A percentile compares a stretch with the other conserved stretches of the same genome.
Conservation (phyloP, 352 stramenopile species). For the Thraustochytrium sp. region DNA sequence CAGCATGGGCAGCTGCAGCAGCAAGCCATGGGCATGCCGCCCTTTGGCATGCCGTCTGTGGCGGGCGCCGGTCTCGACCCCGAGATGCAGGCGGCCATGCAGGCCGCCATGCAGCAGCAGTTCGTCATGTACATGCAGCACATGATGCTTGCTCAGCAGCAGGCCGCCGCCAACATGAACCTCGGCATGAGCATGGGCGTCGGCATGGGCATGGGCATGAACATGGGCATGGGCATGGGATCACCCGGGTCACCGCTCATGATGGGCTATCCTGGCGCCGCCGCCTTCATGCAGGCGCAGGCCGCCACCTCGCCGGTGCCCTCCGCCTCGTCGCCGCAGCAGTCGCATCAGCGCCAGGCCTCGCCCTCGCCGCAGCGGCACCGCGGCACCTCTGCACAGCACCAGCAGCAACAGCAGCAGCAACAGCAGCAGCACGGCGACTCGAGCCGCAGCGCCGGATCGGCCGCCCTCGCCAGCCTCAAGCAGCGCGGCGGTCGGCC, state of each 20-base stretch:
- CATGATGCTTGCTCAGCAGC: constrained; percentile 29
- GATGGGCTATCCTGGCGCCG: background rate
- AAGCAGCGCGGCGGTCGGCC: background rate
- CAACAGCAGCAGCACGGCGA: background rate
- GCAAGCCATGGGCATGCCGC: background rate
- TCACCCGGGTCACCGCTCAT: background rate
- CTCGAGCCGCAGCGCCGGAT: background rate
- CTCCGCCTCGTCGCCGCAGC: background rate
- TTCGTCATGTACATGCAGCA: constrained; percentile 40
- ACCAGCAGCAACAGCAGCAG: background rate
- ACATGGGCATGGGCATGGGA: background rate
- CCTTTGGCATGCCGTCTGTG: background rate
- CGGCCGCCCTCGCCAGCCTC: background rate
- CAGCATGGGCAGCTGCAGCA: background rate
- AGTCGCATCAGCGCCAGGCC: background rate
- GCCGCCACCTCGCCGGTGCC: background rate
- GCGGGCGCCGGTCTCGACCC: background rate
- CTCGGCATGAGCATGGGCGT: background rate
- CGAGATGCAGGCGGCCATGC: background rate
- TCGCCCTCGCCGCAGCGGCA: background rate
- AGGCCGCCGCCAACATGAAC: background rate
- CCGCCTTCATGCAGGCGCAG: background rate
- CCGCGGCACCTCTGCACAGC: background rate
- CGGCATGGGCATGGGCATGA: background rate
- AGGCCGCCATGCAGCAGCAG: constrained; percentile 20